phyloP scores from a whole-genome alignment of 2,329 filamentous ascomycete species.

The Pleomassaria siparia region DNA sequence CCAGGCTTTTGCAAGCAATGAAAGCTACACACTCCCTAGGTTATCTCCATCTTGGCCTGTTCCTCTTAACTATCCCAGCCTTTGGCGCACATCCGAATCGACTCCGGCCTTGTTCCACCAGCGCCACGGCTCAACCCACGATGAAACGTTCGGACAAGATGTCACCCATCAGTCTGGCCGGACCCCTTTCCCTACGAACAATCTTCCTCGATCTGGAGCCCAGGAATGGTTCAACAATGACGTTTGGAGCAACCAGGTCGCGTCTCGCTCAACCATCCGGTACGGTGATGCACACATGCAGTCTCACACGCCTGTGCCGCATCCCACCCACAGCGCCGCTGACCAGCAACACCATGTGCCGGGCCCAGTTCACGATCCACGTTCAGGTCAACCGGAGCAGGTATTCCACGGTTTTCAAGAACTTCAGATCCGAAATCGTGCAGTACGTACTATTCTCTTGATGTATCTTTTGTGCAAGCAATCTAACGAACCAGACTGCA shows the following conservation, averaged over 20 bases:
- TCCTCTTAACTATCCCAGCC: neutral
- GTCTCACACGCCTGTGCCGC: conserved; percentile 21
- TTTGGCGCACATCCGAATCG: neutral
- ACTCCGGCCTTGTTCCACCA: neutral
- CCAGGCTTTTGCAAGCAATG: neutral
- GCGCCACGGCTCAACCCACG: neutral
- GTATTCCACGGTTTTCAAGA: conserved; percentile 1
- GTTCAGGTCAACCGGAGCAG: neutral
- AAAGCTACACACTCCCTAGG: neutral
- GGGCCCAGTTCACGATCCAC: neutral
- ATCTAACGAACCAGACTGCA: conserved; percentile 25
- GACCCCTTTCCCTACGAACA: conserved; percentile 22
- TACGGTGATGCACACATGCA: conserved; percentile 25
- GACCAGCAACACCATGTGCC: conserved; percentile 10
- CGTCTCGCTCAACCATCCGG: conserved; percentile 16
- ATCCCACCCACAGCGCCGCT: conserved; percentile 12
- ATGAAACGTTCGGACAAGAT: conserved; percentile 20
- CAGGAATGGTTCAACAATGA: conserved; percentile 8
- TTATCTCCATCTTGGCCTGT: neutral
- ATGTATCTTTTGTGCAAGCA: conserved; percentile 9
- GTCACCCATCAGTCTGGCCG: conserved; percentile 13
- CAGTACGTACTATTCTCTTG: conserved; percentile 20
- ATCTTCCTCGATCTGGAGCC: conserved; percentile 6
- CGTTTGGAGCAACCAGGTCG: conserved; percentile 18
- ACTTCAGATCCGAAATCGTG: conserved; percentile 19